These are phyloP conservation scores for Phaseolus lunatus DNA, from an alignment of 306 rosid species.

Conservation along the genomic window DNA sequence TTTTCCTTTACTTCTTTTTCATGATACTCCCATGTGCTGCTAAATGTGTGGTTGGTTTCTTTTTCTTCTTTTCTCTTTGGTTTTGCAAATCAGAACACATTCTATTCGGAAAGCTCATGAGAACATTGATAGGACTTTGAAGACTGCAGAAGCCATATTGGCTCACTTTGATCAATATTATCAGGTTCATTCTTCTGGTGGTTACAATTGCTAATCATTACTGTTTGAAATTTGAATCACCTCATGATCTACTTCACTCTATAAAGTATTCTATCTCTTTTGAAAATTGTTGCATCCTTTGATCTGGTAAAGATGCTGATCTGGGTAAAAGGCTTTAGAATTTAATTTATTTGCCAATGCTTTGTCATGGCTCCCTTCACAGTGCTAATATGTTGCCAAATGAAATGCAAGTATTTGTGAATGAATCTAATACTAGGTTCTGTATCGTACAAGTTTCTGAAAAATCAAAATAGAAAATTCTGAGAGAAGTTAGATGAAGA, in stretches of 20 bases:
- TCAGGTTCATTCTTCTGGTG: constrained; percentile 54
- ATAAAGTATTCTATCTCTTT: neutral
- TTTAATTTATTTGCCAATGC: neutral
- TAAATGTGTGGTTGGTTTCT: neutral
- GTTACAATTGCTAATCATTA: neutral
- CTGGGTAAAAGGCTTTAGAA: neutral
- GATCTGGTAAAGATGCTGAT: neutral
- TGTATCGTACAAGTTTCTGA: neutral
- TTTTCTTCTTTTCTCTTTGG: constrained; percentile 29
- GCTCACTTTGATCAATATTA: constrained; percentile 76
- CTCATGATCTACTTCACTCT: neutral
- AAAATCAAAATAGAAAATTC: neutral
- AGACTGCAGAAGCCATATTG: constrained; percentile 78
- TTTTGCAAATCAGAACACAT: constrained; percentile 73
- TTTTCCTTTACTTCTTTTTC: constrained; percentile 15
- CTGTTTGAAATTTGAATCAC: constrained; percentile 1
- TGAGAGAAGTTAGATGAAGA: neutral
- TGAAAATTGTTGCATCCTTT: neutral
- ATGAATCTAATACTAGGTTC: neutral
- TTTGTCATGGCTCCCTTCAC: neutral
- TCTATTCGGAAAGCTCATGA: constrained; percentile 85
- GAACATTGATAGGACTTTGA: constrained; percentile 79
- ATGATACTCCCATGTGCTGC: constrained; percentile 6
- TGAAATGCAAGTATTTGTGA: neutral
- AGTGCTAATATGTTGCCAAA: neutral